Base-by-base conservation (phyloP, 176 grass and related monocot genomes). In the Oryza meridionalis region DNA sequence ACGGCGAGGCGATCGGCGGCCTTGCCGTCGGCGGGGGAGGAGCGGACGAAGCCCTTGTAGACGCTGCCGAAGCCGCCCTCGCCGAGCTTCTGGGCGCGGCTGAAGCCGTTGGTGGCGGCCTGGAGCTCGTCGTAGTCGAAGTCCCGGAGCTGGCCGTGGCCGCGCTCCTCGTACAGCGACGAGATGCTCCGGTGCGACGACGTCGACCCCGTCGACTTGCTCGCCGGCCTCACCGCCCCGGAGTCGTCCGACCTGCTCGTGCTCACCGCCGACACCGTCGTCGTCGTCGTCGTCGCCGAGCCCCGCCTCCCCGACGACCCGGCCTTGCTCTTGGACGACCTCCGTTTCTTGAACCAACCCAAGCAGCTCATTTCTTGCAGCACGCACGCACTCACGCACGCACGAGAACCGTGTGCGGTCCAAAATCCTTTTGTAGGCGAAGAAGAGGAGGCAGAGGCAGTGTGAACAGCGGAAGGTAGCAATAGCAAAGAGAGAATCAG, bases 41-140 rank as follows among this genome's bases (percentile, higher is more conserved):
- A 40, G 31, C 85, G 85, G 67, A 97, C 49, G 83, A 71, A 91
- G 15, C 92, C 95, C 76, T 97, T 97, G 83, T 82, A 93, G 76
- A 97, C 95, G 55, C 90, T 89, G 9, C 95, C 95, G 80, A 97
- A 97, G 2, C 95, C 95, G 26, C 95, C 95, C 86, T 97, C 95
- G 31, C 95, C 95, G 74, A 97, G 90, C 84, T 94, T 97, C 75
- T 89, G 86, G 53, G 84, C 78, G 77, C 90, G 88, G 76, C n/a
- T 62, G 88, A 97, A 97, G 29, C 88, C 86, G 81, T 76, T 91
- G 21, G 95, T 97, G 55, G 95, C 95, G 53, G 3, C 76, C 62
- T 83, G 77, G 53, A 97, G 90, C 75, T 97, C 95, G 9, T 89
- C 90, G 85, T 91, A 88, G 26, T 93, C 90, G 79, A 97, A 97